Evolutionary conservation across 768 basidiomycete species (phyloP).

Genomic region (Glaciozyma martinii): DNA sequence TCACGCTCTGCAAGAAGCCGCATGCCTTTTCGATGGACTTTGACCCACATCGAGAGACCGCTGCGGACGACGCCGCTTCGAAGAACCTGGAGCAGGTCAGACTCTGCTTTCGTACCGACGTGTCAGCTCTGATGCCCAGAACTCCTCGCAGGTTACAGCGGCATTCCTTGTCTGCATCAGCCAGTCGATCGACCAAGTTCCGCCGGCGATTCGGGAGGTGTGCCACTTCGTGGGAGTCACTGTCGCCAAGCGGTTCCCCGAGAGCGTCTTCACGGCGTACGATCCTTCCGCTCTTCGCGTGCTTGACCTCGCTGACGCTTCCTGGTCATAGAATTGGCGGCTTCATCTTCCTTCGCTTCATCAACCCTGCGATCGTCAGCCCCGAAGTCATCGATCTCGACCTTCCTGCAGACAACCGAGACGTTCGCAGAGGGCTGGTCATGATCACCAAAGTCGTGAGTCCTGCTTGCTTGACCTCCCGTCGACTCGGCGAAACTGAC

Average conservation of each 20-base stretch:
- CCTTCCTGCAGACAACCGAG: conserved; percentile 55
- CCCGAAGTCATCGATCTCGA: conserved; percentile 80
- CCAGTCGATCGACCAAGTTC: conserved; percentile 41
- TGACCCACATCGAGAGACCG: conserved; percentile 8
- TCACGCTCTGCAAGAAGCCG: conserved; percentile 63
- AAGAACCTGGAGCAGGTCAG: conserved; percentile 45
- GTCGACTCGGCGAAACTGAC: too few species aligned
- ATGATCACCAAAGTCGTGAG: conserved; percentile 60
- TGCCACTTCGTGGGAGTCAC: conserved; percentile 59
- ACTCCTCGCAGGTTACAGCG: conserved; percentile 47
- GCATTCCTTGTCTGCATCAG: conserved; percentile 67
- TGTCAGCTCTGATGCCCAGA: conserved; percentile 30
- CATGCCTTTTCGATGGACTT: conserved; percentile 55
- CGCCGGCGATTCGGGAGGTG: conserved; percentile 66
- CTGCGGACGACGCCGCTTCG: conserved; percentile 5
- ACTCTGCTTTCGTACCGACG: conserved; percentile 51
- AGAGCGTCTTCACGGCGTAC: conserved; percentile 37
- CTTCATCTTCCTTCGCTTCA: conserved; percentile 99
- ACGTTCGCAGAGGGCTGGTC: conserved; percentile 51
- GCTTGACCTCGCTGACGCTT: too few species aligned
- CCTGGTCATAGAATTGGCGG: conserved; percentile 59
- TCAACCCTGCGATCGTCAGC: conserved; percentile 97
- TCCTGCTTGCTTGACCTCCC: too few species aligned
- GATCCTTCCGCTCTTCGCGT: not conserved
- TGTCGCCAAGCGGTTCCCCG: conserved; percentile 37